These are phyloP conservation scores for Spathaspora arborariae DNA, from an alignment of 805 yeast genomes.

Conservation along the genomic window DNA sequence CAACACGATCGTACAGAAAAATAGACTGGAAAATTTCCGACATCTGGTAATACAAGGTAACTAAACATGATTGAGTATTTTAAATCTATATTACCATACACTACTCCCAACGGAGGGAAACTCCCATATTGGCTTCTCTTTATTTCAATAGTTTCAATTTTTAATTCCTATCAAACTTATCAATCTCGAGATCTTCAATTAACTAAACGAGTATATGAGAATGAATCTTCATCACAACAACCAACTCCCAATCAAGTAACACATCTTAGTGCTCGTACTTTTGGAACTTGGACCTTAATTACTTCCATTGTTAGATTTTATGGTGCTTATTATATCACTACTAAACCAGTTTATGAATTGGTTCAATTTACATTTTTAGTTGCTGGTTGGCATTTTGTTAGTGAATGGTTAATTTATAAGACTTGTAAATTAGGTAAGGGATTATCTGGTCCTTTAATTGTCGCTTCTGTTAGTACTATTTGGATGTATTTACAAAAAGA, in stretches of 20 bases:
- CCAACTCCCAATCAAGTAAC: constrained; percentile 28
- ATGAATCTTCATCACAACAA: constrained; percentile 30
- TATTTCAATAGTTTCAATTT: constrained; percentile 82
- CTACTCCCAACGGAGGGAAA: constrained; percentile 24
- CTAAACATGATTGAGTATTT: constrained; percentile 14
- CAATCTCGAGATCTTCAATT: constrained; percentile 61
- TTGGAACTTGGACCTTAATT: constrained; percentile 96
- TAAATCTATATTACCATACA: constrained; percentile 14
- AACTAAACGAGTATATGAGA: constrained; percentile 75
- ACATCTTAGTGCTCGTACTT: constrained; percentile 84
- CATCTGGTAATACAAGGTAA: background rate
- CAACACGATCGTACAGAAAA: background rate
- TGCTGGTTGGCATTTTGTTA: constrained; percentile 78
- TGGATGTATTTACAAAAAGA: constrained; percentile 82
- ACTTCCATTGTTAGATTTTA: constrained; percentile 81
- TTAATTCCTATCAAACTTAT: constrained; percentile 88
- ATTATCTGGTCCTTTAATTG: constrained; percentile 78
- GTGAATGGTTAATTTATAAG: constrained; percentile 76
- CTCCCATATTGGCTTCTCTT: constrained; percentile 39
- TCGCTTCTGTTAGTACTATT: constrained; percentile 62
- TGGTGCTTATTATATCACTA: constrained; percentile 75
- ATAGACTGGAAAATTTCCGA: background rate
- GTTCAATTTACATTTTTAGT: constrained; percentile 76
- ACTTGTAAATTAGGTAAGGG: constrained; percentile 88
- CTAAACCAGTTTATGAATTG: constrained; percentile 70